phyloP scores from a whole-genome alignment of 306 rosid species.

The Cercis canadensis region DNA sequence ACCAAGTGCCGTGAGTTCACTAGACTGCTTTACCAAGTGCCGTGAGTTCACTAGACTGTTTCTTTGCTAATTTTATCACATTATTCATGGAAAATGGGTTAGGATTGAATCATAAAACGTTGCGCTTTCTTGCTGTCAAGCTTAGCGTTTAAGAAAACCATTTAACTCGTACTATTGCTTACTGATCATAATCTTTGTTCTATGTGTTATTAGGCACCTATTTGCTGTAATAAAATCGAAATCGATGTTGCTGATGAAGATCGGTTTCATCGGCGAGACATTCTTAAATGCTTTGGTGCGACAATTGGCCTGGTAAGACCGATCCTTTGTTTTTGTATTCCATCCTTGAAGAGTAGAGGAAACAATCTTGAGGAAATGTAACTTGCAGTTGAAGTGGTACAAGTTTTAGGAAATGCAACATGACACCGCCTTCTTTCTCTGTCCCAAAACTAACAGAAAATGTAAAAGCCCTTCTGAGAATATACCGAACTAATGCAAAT shows the following conservation, averaged over 20 bases:
- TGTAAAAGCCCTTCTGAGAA: neutral
- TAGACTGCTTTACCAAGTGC: neutral
- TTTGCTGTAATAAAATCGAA: slow-evolving; percentile 60
- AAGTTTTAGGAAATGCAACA: neutral
- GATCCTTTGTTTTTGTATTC: neutral
- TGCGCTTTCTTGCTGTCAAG: neutral
- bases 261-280: slow-evolving; percentile 50
- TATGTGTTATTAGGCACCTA: slow-evolving; percentile 51
- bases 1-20: slow-evolving; percentile 10
- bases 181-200: slow-evolving; percentile 9
- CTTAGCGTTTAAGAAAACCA: slow-evolving; percentile 2
- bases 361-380: neutral
- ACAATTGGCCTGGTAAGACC: slow-evolving; percentile 75
- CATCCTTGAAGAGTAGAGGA: neutral
- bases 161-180: slow-evolving; percentile 3
- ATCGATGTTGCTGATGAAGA: slow-evolving; percentile 44
- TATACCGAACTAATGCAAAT: slow-evolving; percentile 19
- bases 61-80: slow-evolving; percentile 2
- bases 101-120: neutral
- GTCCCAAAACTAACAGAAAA: no score
- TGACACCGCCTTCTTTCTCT: neutral
- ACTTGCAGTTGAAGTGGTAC: neutral
- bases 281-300: slow-evolving; percentile 70
- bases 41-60: neutral
- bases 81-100: slow-evolving; percentile 22